Conservation (phyloP, 2,329 filamentous ascomycete genomes). For the Trichoderma koningii region DNA sequence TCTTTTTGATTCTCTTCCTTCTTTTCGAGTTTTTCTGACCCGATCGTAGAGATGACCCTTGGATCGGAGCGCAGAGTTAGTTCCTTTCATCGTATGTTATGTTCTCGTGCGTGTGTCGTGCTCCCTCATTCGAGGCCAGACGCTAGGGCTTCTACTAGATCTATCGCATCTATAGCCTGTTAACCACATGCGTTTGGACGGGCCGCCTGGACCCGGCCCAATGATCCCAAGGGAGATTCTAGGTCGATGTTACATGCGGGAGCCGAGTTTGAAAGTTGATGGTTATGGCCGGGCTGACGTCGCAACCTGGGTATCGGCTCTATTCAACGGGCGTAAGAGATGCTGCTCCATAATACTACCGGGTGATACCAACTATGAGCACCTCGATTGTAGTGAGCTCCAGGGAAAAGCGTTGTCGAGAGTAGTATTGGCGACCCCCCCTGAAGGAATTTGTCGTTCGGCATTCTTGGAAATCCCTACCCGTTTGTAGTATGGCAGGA, state of each 20-base stretch:
- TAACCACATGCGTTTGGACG: conserved; percentile 17
- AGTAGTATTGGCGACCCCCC: conserved; percentile 1
- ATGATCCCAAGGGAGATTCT: not conserved
- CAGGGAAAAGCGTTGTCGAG: not conserved
- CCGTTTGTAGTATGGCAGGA: not conserved
- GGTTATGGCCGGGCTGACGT: conserved; percentile 24
- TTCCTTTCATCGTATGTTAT: not conserved
- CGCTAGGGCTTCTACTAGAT: conserved; percentile 26
- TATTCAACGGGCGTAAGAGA: conserved; percentile 13
- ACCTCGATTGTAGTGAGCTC: not conserved
- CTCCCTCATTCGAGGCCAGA: conserved; percentile 7
- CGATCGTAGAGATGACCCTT: not conserved
- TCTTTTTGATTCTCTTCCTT: not conserved
- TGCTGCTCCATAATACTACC: not conserved
- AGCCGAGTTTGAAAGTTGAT: conserved; percentile 20
- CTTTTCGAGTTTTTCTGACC: no score
- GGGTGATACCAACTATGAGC: not conserved
- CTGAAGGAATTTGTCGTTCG: conserved; percentile 4
- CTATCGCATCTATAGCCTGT: conserved; percentile 27
- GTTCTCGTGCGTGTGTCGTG: not conserved
- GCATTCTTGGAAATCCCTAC: conserved; percentile 9
- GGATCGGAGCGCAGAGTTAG: not conserved
- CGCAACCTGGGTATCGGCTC: conserved; percentile 20
- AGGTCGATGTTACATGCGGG: conserved; percentile 23
- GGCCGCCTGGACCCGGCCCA: not conserved